Conservation (phyloP, 2,329 filamentous ascomycete genomes). For the Fonsecaea nubica region DNA sequence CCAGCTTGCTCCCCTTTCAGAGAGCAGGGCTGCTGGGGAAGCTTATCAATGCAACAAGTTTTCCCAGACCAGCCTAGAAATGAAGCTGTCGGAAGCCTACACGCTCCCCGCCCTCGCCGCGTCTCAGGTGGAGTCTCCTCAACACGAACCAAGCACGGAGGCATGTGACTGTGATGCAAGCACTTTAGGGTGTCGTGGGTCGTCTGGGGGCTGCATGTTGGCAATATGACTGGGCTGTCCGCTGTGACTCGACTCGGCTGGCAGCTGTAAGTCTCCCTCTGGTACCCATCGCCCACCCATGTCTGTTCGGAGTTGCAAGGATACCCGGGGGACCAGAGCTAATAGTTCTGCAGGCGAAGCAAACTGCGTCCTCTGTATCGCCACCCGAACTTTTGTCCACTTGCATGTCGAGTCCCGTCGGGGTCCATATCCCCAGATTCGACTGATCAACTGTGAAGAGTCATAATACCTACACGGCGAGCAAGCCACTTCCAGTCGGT, state of each 20-base stretch:
- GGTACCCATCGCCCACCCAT: slow-evolving; percentile 18
- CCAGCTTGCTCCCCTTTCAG: slow-evolving; percentile 9
- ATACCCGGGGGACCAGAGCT: slow-evolving; percentile 22
- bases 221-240: slow-evolving; percentile 20
- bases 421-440: neutral
- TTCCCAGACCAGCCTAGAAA: slow-evolving; percentile 19
- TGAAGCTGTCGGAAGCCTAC: slow-evolving; percentile 22
- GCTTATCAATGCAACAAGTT: slow-evolving; percentile 10
- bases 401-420: neutral
- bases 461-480: neutral
- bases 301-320: slow-evolving; percentile 20
- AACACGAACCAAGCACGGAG: slow-evolving; percentile 13
- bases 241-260: slow-evolving; percentile 11
- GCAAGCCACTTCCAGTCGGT: neutral
- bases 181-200: slow-evolving; percentile 19
- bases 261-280: neutral
- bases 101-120: slow-evolving; percentile 22
- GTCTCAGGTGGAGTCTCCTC: slow-evolving; percentile 13
- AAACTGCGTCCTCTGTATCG: slow-evolving; percentile 25
- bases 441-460: slow-evolving; percentile 7
- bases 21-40: slow-evolving; percentile 15
- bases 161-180: slow-evolving; percentile 34
- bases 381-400: slow-evolving; percentile 20
- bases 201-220: neutral
- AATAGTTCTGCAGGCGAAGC: slow-evolving; percentile 23